A percentile compares a stretch with the other conserved stretches of the same genome.
Evolutionary conservation across 2,329 filamentous ascomycete genomes (phyloP).

Genomic region (Raffaelea arxii): DNA sequence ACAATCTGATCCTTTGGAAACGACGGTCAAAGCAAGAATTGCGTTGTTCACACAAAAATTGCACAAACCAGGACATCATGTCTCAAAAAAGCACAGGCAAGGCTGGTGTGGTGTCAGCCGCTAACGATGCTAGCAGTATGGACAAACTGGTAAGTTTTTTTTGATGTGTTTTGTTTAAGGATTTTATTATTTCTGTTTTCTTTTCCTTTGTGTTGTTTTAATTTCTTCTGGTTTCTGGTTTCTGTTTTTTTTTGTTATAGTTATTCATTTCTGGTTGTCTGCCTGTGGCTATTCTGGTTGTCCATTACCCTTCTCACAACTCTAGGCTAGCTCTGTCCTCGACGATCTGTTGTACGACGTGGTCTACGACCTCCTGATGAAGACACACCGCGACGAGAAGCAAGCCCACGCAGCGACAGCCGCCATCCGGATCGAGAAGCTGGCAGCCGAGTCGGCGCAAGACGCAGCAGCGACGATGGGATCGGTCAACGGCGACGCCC

Average conservation of each 20-base stretch:
- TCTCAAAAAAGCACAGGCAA: slow-evolving; percentile 31
- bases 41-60: no score
- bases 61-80: slow-evolving; percentile 5
- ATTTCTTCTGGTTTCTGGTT: background rate
- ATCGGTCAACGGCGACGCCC: slow-evolving; percentile 44
- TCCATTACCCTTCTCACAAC: background rate
- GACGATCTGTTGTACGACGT: slow-evolving; percentile 70
- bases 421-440: slow-evolving; percentile 54
- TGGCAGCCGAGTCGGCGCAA: slow-evolving; percentile 43
- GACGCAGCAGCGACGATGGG: slow-evolving; percentile 37
- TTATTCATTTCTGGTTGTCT: background rate
- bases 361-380: slow-evolving; percentile 63
- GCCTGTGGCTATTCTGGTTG: background rate
- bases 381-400: slow-evolving; percentile 72
- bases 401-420: slow-evolving; percentile 58
- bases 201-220: background rate
- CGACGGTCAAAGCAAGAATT: no score
- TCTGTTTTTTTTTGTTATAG: background rate
- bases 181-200: background rate
- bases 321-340: slow-evolving; percentile 51
- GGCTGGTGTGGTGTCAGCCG: slow-evolving; percentile 47
- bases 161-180: background rate
- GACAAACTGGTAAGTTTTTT: slow-evolving; percentile 46
- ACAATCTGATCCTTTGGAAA: no score
- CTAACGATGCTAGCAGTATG: slow-evolving; percentile 41